phyloP scores from a whole-genome alignment of 805 yeast genomes.

The Candida patagonica region DNA sequence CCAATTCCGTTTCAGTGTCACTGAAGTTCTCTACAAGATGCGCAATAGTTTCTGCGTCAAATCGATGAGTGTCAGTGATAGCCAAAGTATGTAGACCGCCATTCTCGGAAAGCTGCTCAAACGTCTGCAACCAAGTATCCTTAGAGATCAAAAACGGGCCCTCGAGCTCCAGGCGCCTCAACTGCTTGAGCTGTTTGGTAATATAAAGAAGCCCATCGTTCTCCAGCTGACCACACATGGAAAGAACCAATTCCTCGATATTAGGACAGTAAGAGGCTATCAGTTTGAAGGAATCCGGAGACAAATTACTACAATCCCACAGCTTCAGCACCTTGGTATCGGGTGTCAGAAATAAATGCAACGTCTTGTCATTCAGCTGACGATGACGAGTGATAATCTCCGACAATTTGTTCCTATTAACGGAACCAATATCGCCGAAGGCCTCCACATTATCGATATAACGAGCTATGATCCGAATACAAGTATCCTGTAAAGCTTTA shows the following conservation, averaged over 20 bases:
- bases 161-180: constrained; percentile 56
- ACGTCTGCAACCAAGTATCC: constrained; percentile 66
- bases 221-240: constrained; percentile 90
- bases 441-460: constrained; percentile 69
- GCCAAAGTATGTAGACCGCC: constrained; percentile 46
- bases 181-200: constrained; percentile 45
- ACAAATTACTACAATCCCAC: constrained; percentile 87
- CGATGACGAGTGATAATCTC: constrained; percentile 75
- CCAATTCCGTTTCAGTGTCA: constrained; percentile 25
- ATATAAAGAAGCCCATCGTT: constrained; percentile 63
- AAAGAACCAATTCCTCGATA: constrained; percentile 52
- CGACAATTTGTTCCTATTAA: constrained; percentile 62
- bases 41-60: constrained; percentile 56
- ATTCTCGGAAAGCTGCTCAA: constrained; percentile 46
- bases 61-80: constrained; percentile 74
- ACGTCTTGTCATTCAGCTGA: constrained; percentile 61
- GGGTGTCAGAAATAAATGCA: constrained; percentile 63
- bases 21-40: constrained; percentile 42
- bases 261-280: constrained; percentile 77
- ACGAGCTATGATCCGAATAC: constrained; percentile 57
- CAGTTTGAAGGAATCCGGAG: constrained; percentile 51
- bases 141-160: constrained; percentile 86
- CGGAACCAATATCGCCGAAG: constrained; percentile 77
- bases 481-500: constrained; percentile 57
- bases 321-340: constrained; percentile 51